These are phyloP conservation scores for Chaetomiaceae sp. DNA, from an alignment of 2,329 filamentous ascomycete genomes.

Conservation along the genomic window DNA sequence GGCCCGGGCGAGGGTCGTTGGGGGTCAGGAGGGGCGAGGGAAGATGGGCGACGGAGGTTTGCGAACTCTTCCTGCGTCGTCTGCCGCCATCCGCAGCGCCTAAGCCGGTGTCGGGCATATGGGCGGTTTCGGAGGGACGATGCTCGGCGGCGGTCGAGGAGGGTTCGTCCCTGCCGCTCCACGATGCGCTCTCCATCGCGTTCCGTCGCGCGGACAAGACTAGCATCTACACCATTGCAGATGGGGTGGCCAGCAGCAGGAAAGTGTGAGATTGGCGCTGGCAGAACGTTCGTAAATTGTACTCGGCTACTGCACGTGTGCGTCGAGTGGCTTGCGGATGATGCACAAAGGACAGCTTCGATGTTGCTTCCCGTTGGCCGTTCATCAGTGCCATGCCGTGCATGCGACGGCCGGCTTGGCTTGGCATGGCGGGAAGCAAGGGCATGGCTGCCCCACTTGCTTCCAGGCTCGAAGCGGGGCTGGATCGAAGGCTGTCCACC, in stretches of 20 bases:
- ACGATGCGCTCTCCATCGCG: slow-evolving; percentile 3
- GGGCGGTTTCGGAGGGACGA: too few relatives aligned
- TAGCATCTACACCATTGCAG: neutral
- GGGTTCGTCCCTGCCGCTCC: neutral
- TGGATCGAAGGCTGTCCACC: too few relatives aligned
- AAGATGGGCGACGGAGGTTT: slow-evolving; percentile 5
- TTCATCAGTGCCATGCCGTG: too few relatives aligned
- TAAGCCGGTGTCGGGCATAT: too few relatives aligned
- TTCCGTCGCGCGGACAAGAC: neutral
- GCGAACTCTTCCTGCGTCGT: neutral
- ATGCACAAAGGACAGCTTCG: neutral
- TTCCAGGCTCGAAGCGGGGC: too few relatives aligned
- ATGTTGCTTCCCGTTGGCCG: neutral
- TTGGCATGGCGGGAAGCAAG: too few relatives aligned
- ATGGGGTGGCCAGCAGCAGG: neutral
- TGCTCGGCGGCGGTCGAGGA: neutral
- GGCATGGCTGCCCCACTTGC: too few relatives aligned
- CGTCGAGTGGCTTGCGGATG: too few relatives aligned
- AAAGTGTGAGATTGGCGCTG: neutral
- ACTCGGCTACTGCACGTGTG: too few relatives aligned
- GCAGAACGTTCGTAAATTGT: neutral
- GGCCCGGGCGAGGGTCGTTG: slow-evolving; percentile 8
- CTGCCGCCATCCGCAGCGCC: neutral
- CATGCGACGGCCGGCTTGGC: too few relatives aligned
- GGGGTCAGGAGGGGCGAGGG: slow-evolving; percentile 20